Base-by-base conservation (phyloP, 1,284 basidiomycete genomes). In the Melampsora occidentalis region DNA sequence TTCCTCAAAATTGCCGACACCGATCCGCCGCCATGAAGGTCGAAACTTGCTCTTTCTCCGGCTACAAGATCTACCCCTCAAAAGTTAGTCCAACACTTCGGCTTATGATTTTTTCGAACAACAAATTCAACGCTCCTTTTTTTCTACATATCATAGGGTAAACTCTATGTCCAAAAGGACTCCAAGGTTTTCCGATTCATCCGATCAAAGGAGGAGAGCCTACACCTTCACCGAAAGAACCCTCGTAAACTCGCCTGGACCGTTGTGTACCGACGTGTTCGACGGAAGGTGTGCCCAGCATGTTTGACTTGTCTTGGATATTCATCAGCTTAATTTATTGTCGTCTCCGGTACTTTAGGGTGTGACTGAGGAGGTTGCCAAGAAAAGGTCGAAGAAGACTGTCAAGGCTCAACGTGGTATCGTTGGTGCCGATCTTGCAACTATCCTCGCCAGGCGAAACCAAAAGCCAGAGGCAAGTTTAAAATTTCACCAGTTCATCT, bases 81-180 rank as follows among this genome's bases (percentile, higher is more conserved):
- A 94, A 91, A 91, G 94, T 78, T n/a, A 25, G 48, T 31, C 53
- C 6, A 57, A 2, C 39, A 42, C 6, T 10, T 42, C 39, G 39
- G 39, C 39, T 7, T 12, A 20, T 42, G 6, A 42, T 42, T 6
- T 2, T 10, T 12, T 12, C 39, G 10, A 42, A 42, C 39, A 42
- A 7, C 10, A n/a, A n/a, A n/a, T 42, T 12, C 2, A 2, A 42
- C 39, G 39, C 39, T 76, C 12, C 25, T 18, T 28, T 2, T 39
- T 5, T 20, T 22, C 22, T 10, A 9, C n/a, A 20, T 2, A 20
- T 2, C 42, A 39, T 78, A 80, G 80, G 81, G 94, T 84, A 92
- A 92, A 84, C 89, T 94, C 81, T 97, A 95, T 85, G 93, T 97
- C 84, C 92, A 94, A 81, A 91, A 92, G 81, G 94, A 97, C 89